These are phyloP conservation scores for Psilocybe azurescens DNA, from an alignment of 768 basidiomycete species.

Conservation along the genomic window DNA sequence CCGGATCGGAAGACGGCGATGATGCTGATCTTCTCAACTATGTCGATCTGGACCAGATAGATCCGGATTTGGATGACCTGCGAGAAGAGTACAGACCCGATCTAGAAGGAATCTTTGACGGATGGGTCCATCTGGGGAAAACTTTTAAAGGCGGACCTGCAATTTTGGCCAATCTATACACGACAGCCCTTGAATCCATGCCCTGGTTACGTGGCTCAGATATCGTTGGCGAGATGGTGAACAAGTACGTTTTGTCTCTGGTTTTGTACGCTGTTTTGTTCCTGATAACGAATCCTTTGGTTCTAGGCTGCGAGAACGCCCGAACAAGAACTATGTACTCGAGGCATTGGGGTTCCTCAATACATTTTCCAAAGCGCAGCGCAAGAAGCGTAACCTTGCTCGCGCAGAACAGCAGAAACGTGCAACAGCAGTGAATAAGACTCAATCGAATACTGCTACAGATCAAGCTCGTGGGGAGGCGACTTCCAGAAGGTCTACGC, in stretches of 20 bases:
- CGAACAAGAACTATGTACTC: slow-evolving; percentile 54
- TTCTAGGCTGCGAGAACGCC: slow-evolving; percentile 56
- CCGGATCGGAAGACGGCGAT: slow-evolving; percentile 38
- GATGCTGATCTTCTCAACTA: slow-evolving; percentile 56
- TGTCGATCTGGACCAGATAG: slow-evolving; percentile 54
- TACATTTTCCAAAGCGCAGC: slow-evolving; percentile 55
- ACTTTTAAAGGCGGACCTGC: slow-evolving; percentile 42
- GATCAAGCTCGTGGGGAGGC: not conserved
- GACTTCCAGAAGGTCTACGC: not conserved
- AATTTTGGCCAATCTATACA: slow-evolving; percentile 46
- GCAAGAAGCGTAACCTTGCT: slow-evolving; percentile 38
- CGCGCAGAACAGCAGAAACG: slow-evolving; percentile 18
- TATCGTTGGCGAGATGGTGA: slow-evolving; percentile 59
- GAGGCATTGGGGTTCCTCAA: slow-evolving; percentile 57
- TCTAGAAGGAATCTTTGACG: slow-evolving; percentile 59
- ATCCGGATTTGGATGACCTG: slow-evolving; percentile 64
- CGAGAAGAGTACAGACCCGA: slow-evolving; percentile 65
- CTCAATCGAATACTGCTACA: slow-evolving; percentile 18
- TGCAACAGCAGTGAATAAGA: slow-evolving; percentile 26
- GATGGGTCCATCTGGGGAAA: slow-evolving; percentile 53
- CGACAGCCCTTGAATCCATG: slow-evolving; percentile 55
- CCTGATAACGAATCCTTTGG: not conserved
- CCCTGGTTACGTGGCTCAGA: slow-evolving; percentile 59
- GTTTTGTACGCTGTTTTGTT: not conserved
- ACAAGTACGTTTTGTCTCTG: slow-evolving; percentile 42